A percentile compares a stretch with the other conserved stretches of the same genome.
These are phyloP conservation scores for Botrytis pseudocinerea DNA, from an alignment of 2,329 filamentous ascomycete species.

Conservation along the genomic window DNA sequence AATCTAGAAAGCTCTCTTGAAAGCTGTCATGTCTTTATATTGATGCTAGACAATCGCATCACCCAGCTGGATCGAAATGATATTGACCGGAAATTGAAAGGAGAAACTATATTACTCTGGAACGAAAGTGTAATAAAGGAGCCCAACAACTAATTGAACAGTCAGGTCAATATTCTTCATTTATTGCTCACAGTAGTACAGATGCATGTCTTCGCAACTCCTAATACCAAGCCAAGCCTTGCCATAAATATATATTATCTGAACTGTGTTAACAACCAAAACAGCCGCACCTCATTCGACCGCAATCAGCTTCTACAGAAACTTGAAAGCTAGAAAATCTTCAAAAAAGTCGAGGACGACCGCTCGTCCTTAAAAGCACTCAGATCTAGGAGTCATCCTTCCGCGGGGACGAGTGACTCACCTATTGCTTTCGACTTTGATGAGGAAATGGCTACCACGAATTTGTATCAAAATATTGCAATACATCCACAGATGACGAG, in stretches of 20 bases:
- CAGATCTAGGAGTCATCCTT: neutral
- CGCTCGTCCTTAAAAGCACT: neutral
- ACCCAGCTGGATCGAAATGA: neutral
- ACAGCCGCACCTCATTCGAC: conserved; percentile 7
- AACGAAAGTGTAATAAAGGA: neutral
- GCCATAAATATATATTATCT: neutral
- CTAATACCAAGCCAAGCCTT: neutral
- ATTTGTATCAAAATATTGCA: neutral
- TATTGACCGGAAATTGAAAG: neutral
- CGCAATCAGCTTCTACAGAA: neutral
- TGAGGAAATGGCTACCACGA: neutral
- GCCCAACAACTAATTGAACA: conserved; percentile 2
- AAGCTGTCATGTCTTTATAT: neutral
- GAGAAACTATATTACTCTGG: neutral
- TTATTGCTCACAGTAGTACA: neutral
- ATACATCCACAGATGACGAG: neutral
- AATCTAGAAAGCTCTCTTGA: neutral
- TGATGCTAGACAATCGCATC: neutral
- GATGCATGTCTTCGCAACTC: neutral
- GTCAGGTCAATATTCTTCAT: conserved; percentile 10
- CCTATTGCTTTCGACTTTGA: conserved; percentile 13
- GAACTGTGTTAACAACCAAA: neutral
- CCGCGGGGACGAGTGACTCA: neutral
- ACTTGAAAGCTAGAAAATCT: neutral
- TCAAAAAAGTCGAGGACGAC: neutral